Conservation (phyloP, 495 filamentous ascomycete species). For the Annulohypoxylon bovei region DNA sequence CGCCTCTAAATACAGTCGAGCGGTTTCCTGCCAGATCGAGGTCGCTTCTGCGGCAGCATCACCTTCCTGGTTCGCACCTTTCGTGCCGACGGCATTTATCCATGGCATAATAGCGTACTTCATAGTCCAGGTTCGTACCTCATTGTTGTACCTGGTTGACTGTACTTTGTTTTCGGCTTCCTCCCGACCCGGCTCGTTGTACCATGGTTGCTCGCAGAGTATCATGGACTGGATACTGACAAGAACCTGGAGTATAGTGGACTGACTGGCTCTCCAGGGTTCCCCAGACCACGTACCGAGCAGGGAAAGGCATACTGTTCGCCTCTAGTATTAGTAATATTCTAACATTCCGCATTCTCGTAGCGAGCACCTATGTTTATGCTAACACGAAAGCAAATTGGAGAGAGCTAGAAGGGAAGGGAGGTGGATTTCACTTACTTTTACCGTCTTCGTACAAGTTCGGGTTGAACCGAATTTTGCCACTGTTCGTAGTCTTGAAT, state of each 20-base stretch:
- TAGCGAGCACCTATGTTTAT: background rate
- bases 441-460: slow-evolving; percentile 67
- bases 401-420: background rate
- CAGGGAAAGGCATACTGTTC: slow-evolving; percentile 65
- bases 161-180: slow-evolving; percentile 20
- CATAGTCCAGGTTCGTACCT: slow-evolving; percentile 53
- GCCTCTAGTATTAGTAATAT: slow-evolving; percentile 32
- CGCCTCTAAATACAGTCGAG: slow-evolving; percentile 5
- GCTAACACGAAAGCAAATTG: background rate
- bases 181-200: slow-evolving; percentile 67
- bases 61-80: background rate
- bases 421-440: slow-evolving; percentile 47
- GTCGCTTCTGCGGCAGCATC: background rate
- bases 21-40: slow-evolving; percentile 27
- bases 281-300: slow-evolving; percentile 68
- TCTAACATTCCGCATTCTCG: background rate
- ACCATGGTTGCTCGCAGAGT: slow-evolving; percentile 64
- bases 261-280: slow-evolving; percentile 61
- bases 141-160: slow-evolving; percentile 50
- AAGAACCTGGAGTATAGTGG: slow-evolving; percentile 68
- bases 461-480: slow-evolving; percentile 63
- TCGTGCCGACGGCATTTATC: slow-evolving; percentile 45
- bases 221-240: slow-evolving; percentile 71
- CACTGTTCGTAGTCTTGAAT: slow-evolving; percentile 62
- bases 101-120: slow-evolving; percentile 60